Percentiles rank a stretch among this genome's conserved stretches.
These are phyloP conservation scores for Boletus rufocinnamomeus DNA, from an alignment of 768 basidiomycete genomes.

Conservation along the genomic window DNA sequence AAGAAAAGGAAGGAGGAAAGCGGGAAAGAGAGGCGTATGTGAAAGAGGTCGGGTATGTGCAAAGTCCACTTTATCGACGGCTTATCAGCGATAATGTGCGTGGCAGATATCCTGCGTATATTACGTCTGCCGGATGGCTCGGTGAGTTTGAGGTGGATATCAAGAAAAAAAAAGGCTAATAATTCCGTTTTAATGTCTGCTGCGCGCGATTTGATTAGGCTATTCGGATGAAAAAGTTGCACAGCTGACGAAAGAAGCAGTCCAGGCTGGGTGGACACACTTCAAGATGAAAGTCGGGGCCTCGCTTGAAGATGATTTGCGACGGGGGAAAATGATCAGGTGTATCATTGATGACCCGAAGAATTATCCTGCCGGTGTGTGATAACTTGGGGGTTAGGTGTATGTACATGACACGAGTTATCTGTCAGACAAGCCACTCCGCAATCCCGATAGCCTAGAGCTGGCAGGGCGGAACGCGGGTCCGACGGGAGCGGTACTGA, in stretches of 20 bases:
- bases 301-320: slow-evolving; percentile 74
- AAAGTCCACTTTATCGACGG: background rate
- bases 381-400: slow-evolving; percentile 6
- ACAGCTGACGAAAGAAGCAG: slow-evolving; percentile 80
- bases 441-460: slow-evolving; percentile 57
- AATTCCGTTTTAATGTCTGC: background rate
- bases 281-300: slow-evolving; percentile 99
- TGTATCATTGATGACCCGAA: slow-evolving; percentile 90
- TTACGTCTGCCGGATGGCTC: slow-evolving; percentile 90
- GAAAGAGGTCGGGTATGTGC: slow-evolving; percentile 57
- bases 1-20: slow-evolving; percentile 71
- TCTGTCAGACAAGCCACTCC: slow-evolving; percentile 34
- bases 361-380: slow-evolving; percentile 57
- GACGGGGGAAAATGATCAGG: slow-evolving; percentile 82
- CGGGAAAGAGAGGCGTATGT: slow-evolving; percentile 75
- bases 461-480: slow-evolving; percentile 87
- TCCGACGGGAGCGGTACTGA: slow-evolving; percentile 86
- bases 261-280: slow-evolving; percentile 87
- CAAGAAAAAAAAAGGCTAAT: background rate
- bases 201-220: slow-evolving; percentile 39
- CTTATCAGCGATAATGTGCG: slow-evolving; percentile 5
- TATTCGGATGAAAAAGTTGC: slow-evolving; percentile 90
- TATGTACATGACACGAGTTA: background rate
- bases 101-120: slow-evolving; percentile 83
- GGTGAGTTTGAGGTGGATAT: slow-evolving; percentile 39